Evolutionary conservation across 2,329 filamentous ascomycete species (phyloP).

Genomic region (Claviceps sp.): DNA sequence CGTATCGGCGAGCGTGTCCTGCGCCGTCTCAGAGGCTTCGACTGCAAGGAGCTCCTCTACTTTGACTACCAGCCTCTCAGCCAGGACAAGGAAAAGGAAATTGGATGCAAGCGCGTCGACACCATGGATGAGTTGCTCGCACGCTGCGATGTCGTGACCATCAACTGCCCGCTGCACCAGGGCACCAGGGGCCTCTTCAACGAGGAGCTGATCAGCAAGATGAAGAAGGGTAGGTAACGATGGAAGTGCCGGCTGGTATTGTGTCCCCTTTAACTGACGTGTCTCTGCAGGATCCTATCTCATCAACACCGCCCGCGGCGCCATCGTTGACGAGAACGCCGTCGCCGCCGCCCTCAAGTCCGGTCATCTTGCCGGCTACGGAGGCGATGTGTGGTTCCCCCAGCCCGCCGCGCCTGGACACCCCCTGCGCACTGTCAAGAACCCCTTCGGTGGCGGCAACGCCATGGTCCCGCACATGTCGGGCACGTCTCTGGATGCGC

Average conservation of each 20-base stretch:
- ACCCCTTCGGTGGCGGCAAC: constrained; percentile 92
- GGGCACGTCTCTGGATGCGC: constrained; percentile 94
- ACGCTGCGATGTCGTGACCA: constrained; percentile 95
- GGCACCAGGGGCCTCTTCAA: constrained; percentile 95
- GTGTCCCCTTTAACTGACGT: background rate
- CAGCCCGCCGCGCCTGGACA: constrained; percentile 93
- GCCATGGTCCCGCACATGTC: constrained; percentile 99
- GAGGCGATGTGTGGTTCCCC: constrained; percentile 89
- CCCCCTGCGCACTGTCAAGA: constrained; percentile 81
- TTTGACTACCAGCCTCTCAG: constrained; percentile 95
- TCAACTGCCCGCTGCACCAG: constrained; percentile 99
- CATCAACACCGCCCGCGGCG: constrained; percentile 95
- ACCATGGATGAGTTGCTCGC: constrained; percentile 83
- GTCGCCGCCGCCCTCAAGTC: constrained; percentile 85
- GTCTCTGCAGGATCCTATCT: constrained; percentile 66
- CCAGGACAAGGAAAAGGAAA: constrained; percentile 81
- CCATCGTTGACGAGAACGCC: constrained; percentile 98
- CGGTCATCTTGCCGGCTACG: constrained; percentile 83
- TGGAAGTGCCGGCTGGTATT: background rate
- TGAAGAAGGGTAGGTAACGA: constrained; percentile 71
- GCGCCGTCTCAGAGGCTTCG: constrained; percentile 88
- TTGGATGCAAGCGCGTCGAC: constrained; percentile 82
- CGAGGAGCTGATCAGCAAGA: constrained; percentile 96
- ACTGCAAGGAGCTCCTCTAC: constrained; percentile 99
- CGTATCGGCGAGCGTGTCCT: constrained; percentile 97